Base-by-base conservation (phyloP, 345 rosid species). In the Lepidium didymum region DNA sequence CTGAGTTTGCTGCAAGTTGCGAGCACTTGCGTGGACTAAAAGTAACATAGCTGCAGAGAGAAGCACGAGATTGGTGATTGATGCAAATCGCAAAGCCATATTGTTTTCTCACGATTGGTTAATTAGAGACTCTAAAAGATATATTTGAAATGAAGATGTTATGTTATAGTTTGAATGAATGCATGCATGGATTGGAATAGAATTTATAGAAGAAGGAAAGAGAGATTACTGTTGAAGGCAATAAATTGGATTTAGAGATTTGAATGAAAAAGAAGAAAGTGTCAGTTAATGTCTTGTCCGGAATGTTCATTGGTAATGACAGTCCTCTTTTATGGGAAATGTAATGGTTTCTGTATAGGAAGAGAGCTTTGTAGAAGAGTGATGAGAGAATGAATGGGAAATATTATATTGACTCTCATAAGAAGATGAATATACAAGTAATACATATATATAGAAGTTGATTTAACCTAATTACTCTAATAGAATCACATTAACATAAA, bases 21-120 rank as follows among this genome's bases (percentile, higher is more conserved):
- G 74, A 62, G 78, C 74, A 56, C 34, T 68, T 68, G 74, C 65
- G 65, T 68, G 69, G 13, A 62, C 40, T 47, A 62, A 4, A 55
- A 75, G 70, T 11, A 62, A 44, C 27, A 29, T 44, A 52, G 56
- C 55, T 38, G 23, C 59, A 18, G 3, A 62, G 63, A 67, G 16
- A 31, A 75, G 46, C 14, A 68, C 31, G 3, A 68, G 64, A 2
- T 18, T 62, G 3, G 47, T 62, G 21, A 62, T 8, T 45, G 73
- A 67, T 68, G 63, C 35, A 41, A 47, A 45, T 19, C 18, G 40
- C 59, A 6, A 14, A 0, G 69, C 78, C 78, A 62, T 68, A 44
- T 52, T 27, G 0, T 37, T 25, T 42, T 18, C n/a, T 5, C 7
- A 42, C 33, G 12, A 23, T 3, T 13, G 23, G 18, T 9, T 45